These are phyloP conservation scores for Paspalum vaginatum DNA, from an alignment of 176 grass and related monocot species.

Conservation along the genomic window DNA sequence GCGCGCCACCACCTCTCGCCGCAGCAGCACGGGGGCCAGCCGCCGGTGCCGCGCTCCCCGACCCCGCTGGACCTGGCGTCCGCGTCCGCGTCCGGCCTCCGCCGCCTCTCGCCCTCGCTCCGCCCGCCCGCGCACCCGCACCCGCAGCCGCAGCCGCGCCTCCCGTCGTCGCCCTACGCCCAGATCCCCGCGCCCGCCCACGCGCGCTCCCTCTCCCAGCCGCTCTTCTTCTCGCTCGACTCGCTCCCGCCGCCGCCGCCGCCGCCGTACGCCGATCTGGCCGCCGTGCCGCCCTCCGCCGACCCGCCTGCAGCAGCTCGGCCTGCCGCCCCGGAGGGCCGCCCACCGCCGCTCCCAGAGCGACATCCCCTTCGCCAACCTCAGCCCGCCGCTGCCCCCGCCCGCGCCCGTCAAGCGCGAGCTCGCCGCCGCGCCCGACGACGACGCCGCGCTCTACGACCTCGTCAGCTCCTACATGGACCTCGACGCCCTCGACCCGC, in stretches of 20 bases:
- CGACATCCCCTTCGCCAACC: slow-evolving; percentile 71
- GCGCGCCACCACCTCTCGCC: slow-evolving; percentile 36
- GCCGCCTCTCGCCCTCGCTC: slow-evolving; percentile 50
- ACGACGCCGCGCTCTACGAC: slow-evolving; percentile 54
- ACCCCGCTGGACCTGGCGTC: slow-evolving; percentile 51
- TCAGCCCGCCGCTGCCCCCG: slow-evolving; percentile 49
- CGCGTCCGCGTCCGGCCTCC: background rate
- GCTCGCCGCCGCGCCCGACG: background rate
- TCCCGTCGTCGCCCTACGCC: slow-evolving; percentile 50
- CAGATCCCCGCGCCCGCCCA: slow-evolving; percentile 69
- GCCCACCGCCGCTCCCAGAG: slow-evolving; percentile 80
- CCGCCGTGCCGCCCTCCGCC: slow-evolving; percentile 35
- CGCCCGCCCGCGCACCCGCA: slow-evolving; percentile 54
- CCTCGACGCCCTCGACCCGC: slow-evolving; percentile 67
- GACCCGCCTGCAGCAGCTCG: slow-evolving; percentile 19
- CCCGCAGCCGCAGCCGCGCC: slow-evolving; percentile 53
- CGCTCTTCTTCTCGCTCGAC: slow-evolving; percentile 77
- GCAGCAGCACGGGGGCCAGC: slow-evolving; percentile 38
- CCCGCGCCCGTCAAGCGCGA: slow-evolving; percentile 63
- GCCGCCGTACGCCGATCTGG: slow-evolving; percentile 57
- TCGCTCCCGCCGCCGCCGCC: slow-evolving; percentile 57
- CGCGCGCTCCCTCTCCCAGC: slow-evolving; percentile 79
- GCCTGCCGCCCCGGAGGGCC: slow-evolving; percentile 58
- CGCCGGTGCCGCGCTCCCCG: slow-evolving; percentile 47
- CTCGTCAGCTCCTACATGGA: slow-evolving; percentile 95